These are phyloP conservation scores for Phialophora verrucosa DNA, from an alignment of 2,329 filamentous ascomycete species.

Conservation along the genomic window DNA sequence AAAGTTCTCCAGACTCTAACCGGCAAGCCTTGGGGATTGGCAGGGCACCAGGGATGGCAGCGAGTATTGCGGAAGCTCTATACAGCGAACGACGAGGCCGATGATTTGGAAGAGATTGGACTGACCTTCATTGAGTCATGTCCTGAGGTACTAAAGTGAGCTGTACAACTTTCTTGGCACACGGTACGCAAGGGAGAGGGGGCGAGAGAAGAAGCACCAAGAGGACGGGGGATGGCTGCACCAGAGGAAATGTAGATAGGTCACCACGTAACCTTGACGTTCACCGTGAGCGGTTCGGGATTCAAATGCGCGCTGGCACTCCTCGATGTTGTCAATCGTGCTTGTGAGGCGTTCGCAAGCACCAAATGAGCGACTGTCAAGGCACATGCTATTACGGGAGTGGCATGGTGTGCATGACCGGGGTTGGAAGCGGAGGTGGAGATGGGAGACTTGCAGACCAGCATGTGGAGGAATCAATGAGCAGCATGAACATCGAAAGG, in stretches of 20 bases:
- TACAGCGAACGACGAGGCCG: neutral
- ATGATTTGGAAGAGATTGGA: neutral
- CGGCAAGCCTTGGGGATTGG: neutral
- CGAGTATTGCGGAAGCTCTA: neutral
- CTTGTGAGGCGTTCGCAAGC: constrained; percentile 21
- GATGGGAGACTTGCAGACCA: constrained; percentile 5
- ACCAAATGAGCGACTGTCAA: constrained; percentile 20
- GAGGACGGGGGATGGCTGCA: constrained; percentile 13
- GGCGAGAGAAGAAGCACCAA: constrained; percentile 6
- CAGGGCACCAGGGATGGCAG: neutral
- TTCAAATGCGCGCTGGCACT: constrained; percentile 7
- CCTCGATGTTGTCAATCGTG: constrained; percentile 18
- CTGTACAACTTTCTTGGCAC: constrained; percentile 15
- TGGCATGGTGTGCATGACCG: constrained; percentile 18
- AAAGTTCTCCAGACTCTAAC: neutral
- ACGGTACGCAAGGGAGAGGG: constrained; percentile 2
- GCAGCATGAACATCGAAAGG: constrained; percentile 7
- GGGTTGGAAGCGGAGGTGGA: constrained; percentile 25
- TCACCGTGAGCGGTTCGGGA: neutral
- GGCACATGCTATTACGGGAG: constrained; percentile 27
- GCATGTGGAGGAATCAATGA: constrained; percentile 16
- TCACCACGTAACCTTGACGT: constrained; percentile 22
- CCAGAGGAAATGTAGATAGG: constrained; percentile 16
- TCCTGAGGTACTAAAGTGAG: neutral
- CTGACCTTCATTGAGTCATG: constrained; percentile 4